A percentile compares a stretch with the other conserved stretches of the same genome.
These are phyloP conservation scores for Neurospora tetrasperma DNA, from an alignment of 495 filamentous ascomycete species.

Conservation along the genomic window DNA sequence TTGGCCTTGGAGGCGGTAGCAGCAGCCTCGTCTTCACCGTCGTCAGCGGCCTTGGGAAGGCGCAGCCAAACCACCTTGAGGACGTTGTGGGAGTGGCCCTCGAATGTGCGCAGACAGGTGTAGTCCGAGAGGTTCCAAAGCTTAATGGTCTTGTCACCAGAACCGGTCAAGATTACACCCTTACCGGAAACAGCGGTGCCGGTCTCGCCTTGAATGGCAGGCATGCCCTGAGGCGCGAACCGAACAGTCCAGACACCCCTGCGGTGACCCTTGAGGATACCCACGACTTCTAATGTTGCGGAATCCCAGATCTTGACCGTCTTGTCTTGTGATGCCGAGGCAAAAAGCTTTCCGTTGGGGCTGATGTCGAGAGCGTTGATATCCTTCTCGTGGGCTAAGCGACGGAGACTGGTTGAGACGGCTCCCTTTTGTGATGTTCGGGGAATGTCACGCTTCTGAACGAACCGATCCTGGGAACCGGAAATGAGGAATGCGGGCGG, in stretches of 20 bases:
- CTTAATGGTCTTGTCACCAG: conserved; percentile 91
- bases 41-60: conserved; percentile 28
- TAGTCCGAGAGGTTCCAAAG: conserved; percentile 93
- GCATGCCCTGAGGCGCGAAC: conserved; percentile 71
- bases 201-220: conserved; percentile 57
- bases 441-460: conserved; percentile 80
- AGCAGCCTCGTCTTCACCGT: conserved; percentile 24
- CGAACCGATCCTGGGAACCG: conserved; percentile 86
- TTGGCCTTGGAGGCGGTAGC: conserved; percentile 16
- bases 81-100: conserved; percentile 92
- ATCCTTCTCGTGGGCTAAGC: conserved; percentile 96
- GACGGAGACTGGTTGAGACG: conserved; percentile 56
- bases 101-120: conserved; percentile 84
- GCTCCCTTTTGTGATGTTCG: conserved; percentile 31
- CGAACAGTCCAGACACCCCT: conserved; percentile 91
- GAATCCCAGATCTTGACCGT: conserved; percentile 94
- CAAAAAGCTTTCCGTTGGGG: conserved; percentile 60
- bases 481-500: conserved; percentile 79
- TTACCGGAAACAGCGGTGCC: conserved; percentile 50
- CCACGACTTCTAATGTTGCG: conserved; percentile 77
- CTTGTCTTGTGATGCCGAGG: conserved; percentile 90
- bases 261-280: conserved; percentile 82
- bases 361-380: conserved; percentile 90
- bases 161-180: conserved; percentile 75
- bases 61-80: conserved; percentile 89